Base-by-base conservation (phyloP, 1,139 yeast species). In the Candida sanyaensis region DNA sequence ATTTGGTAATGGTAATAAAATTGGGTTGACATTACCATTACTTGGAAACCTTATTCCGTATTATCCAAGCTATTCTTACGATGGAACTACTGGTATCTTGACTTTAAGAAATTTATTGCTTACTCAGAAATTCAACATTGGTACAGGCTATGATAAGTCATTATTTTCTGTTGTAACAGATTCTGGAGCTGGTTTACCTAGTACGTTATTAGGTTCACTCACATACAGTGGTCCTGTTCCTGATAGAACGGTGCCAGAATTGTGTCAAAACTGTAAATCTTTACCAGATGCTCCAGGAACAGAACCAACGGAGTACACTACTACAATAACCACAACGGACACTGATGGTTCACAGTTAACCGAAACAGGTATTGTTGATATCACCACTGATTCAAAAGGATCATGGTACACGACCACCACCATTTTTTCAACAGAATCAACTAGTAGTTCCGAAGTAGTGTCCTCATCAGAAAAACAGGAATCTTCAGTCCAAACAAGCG, bases 91-190 rank as follows among this genome's bases (percentile, higher is more conserved):
- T 4, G 69, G 69, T 46, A 53, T 62, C 17, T 61, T 64, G 54
- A 57, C 60, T 4, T 50, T 63, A 37, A 13, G 38, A 26, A 41
- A 45, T n/a, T 27, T 27, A 24, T 27, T 51, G 6, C 33, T 47
- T n/a, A 28, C 50, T 5, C 61, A 58, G 21, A 44, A 50, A 1
- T 65, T 63, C 45, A 44, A 53, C 24, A 67, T 67, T 45, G 71
- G 71, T 48, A 48, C 52, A 28, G 64, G 63, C 9, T 57, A 58
- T 45, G 55, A 45, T 40, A 50, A 51, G 12, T 41, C 46, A 12
- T 33, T 41, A 7, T 55, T 63, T 34, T 23, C 39, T 6, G 44
- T 51, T 10, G 56, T 55, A 5, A 47, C 56, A 4, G 55, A 54
- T 44, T 58, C 62, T 31, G 61, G 55, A 32, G 31, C 51, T 17